Percentiles rank a stretch among this genome's conserved stretches.
Conservation (phyloP, 2,329 filamentous ascomycete species). For the Fonsecaea nubica region DNA sequence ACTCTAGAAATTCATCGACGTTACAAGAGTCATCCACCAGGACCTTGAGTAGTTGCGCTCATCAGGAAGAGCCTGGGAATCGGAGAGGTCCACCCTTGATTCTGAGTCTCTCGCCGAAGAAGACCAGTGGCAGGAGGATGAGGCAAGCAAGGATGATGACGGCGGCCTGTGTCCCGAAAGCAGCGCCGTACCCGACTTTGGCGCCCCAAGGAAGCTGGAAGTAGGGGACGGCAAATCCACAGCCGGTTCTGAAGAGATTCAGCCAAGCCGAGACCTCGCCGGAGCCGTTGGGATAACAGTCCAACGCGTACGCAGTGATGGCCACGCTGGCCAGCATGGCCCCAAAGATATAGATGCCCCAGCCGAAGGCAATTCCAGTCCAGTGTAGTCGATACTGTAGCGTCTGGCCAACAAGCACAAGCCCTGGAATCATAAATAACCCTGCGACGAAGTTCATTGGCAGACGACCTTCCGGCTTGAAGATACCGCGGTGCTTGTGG, state of each 20-base stretch:
- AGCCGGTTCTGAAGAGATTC: slow-evolving; percentile 56
- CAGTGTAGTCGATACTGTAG: slow-evolving; percentile 28
- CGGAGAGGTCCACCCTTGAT: neutral
- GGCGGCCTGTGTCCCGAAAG: slow-evolving; percentile 55
- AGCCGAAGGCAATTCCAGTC: slow-evolving; percentile 12
- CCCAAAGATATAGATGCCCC: slow-evolving; percentile 22
- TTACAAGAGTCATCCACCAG: too few relatives aligned
- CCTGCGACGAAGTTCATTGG: neutral
- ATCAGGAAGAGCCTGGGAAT: neutral
- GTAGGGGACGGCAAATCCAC: slow-evolving; percentile 56
- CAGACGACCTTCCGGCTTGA: slow-evolving; percentile 12
- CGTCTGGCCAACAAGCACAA: slow-evolving; percentile 41
- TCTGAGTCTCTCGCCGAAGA: neutral
- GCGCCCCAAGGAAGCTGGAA: slow-evolving; percentile 60
- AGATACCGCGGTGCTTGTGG: slow-evolving; percentile 5
- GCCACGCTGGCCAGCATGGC: slow-evolving; percentile 47
- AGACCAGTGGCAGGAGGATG: neutral
- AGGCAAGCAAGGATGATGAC: slow-evolving; percentile 44
- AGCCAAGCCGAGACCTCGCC: slow-evolving; percentile 61
- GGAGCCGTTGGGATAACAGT: slow-evolving; percentile 60
- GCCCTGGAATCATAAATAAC: slow-evolving; percentile 14
- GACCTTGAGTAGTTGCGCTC: too few relatives aligned
- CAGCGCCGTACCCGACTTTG: slow-evolving; percentile 50
- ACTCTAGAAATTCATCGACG: too few relatives aligned
- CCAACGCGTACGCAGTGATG: slow-evolving; percentile 59